These are phyloP conservation scores for Aspergillus steynii DNA, from an alignment of 495 filamentous ascomycete genomes.

Conservation along the genomic window DNA sequence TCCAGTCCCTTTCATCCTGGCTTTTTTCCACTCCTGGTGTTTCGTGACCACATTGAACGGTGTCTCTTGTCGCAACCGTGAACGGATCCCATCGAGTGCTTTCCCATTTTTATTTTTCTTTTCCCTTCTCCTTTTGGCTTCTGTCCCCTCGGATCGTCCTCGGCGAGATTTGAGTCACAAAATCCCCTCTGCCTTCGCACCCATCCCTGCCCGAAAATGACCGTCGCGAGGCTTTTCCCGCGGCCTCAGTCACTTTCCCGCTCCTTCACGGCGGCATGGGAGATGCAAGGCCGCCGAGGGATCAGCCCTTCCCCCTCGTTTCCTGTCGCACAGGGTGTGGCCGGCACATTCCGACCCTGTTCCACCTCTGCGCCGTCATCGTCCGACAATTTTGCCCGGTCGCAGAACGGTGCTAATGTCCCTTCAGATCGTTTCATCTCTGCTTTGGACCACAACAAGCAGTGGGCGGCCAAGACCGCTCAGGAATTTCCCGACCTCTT, in stretches of 20 bases:
- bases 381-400: slow-evolving; percentile 17
- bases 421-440: slow-evolving; percentile 34
- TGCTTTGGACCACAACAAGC: slow-evolving; percentile 56
- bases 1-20: not conserved
- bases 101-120: slow-evolving; percentile 10
- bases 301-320: slow-evolving; percentile 4
- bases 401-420: slow-evolving; percentile 18
- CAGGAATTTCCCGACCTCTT: slow-evolving; percentile 72
- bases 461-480: slow-evolving; percentile 67
- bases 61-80: not conserved
- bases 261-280: slow-evolving; percentile 6
- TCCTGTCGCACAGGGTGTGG: slow-evolving; percentile 3
- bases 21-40: not conserved
- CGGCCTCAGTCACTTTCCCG: slow-evolving; percentile 16
- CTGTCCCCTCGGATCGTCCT: slow-evolving; percentile 3
- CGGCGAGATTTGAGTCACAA: not conserved
- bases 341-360: slow-evolving; percentile 12
- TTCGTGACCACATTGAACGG: not conserved
- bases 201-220: slow-evolving; percentile 23
- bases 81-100: not conserved
- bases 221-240: slow-evolving; percentile 24
- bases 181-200: not conserved
- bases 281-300: not conserved
- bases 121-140: slow-evolving; percentile 7
- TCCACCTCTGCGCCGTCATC: slow-evolving; percentile 25